Base-by-base conservation (phyloP, 495 filamentous ascomycete species). In the Daldinia grandis region DNA sequence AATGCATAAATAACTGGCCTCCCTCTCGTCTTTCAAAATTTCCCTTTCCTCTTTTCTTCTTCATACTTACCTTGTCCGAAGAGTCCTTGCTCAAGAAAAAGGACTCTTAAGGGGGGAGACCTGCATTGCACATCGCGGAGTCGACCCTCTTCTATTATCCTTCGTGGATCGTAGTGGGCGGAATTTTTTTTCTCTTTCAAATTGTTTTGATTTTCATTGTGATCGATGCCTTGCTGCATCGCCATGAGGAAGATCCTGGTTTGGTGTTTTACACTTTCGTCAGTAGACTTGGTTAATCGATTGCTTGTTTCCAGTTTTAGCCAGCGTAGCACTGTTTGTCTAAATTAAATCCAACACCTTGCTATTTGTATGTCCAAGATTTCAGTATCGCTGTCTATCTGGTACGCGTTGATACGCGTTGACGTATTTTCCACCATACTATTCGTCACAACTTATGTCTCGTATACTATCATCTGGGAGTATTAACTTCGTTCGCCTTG, bases 61-160 rank as follows among this genome's bases (percentile, higher is more conserved):
- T 88, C 87, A 90, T 90, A 90, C 87, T 90, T 90, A 91, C 88
- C 88, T 90, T 90, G 86, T 89, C 85, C 85, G 81, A 81, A 83
- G 81, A 80, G 78, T 83, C 78, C 83, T 81, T 67, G 88, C 81
- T 90, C 88, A 90, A 78, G 81, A 87, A 85, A 81, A 79, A 83
- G 79, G 84, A 78, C 76, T 79, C 82, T 82, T 83, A 88, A 83
- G 80, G 79, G 80, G 84, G 83, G 83, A 88, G 87, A 82, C 88
- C 88, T 91, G 86, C 89, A 92, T 92, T 91, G 88, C 89, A 92
- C 89, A 91, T 72, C 88, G 89, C 83, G 89, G 89, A 78, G 87
- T 83, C 86, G 82, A 86, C 84, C 79, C 84, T 78, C 80, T 85
- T 87, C 87, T 85, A 89, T 85, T 86, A 86, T 87, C 84, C 81